Conservation (phyloP, 352 stramenopile species). For the Pythium coloratum region DNA sequence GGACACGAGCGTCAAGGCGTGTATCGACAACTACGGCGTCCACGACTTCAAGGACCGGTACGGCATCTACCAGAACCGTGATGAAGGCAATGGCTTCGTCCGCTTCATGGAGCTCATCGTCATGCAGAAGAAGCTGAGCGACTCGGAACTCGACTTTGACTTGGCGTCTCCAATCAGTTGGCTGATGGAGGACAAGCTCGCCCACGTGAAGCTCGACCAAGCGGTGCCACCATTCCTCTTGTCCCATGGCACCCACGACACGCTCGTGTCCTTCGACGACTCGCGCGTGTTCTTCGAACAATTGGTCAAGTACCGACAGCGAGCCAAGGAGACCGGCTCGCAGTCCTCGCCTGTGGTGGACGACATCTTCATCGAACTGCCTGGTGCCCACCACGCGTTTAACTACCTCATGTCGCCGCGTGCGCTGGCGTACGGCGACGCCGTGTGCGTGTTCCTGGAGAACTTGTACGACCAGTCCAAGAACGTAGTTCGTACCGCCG, state of each 20-base stretch:
- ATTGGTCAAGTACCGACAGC: conserved; percentile 42
- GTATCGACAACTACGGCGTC: conserved; percentile 73
- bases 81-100: conserved; percentile 59
- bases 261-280: conserved; percentile 72
- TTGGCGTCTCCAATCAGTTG: conserved; percentile 59
- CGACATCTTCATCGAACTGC: conserved; percentile 67
- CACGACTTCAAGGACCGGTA: conserved; percentile 76
- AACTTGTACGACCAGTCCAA: conserved; percentile 57
- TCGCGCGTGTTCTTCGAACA: conserved; percentile 68
- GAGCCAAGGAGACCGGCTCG: not conserved
- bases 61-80: conserved; percentile 59
- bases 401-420: conserved; percentile 77
- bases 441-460: conserved; percentile 62
- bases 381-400: conserved; percentile 68
- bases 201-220: conserved; percentile 23
- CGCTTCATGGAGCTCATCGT: conserved; percentile 68
- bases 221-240: conserved; percentile 75
- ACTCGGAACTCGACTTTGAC: conserved; percentile 45
- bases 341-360: conserved; percentile 26
- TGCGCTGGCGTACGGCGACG: conserved; percentile 62
- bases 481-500: not conserved
- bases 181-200: conserved; percentile 38
- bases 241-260: conserved; percentile 66
- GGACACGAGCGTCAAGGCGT: conserved; percentile 71
- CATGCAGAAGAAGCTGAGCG: conserved; percentile 62